Base-by-base conservation (phyloP, 2,329 filamentous ascomycete genomes). In the Plenodomus tracheiphilus region DNA sequence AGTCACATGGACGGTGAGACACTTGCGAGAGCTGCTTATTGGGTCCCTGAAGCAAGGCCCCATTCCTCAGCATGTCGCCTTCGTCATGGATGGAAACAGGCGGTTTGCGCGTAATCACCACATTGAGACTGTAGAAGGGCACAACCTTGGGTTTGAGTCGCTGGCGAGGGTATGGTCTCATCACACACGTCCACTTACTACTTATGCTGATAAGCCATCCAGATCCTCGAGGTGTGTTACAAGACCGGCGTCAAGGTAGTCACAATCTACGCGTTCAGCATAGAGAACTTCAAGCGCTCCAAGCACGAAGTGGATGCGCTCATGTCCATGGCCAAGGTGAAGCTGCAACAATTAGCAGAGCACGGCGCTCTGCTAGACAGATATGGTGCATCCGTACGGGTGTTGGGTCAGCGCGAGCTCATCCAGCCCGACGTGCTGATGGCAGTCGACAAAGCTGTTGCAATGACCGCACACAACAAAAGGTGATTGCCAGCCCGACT, bases 81-180 rank as follows among this genome's bases (percentile, higher is more conserved):
- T 99, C 69, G 93, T 97, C 62, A 99, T 99, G 94, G 94, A 99
- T 71, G 94, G 94, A 47, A 99, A 99, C 75, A 81, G 94, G 65
- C 87, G 94, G 39, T 99, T 95, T 77, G 94, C 94, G 13, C 83
- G 89, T 53, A 88, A 82, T 55, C 91, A 94, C 75, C 86, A 93
- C 57, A 96, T 99, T 70, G 94, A 99, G 77, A 96, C 92, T 0
- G 86, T 97, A 28, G 93, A 99, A 74, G 94, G 94, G 19, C 94
- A 99, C 71, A 92, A 96, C 70, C 78, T 96, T 62, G 94, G 94
- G 2, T 99, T 97, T 64, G 94, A 99, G 76, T 92, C 94, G 22
- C 79, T 99, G 53, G 94, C 93, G 41, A 85, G 87, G 69, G 91
- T 93, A 77, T 45, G 83, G 22, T 74, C 35, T 32, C 39, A 47